These are phyloP conservation scores for Thyridium curvatum DNA, from an alignment of 2,329 filamentous ascomycete species.

Conservation along the genomic window DNA sequence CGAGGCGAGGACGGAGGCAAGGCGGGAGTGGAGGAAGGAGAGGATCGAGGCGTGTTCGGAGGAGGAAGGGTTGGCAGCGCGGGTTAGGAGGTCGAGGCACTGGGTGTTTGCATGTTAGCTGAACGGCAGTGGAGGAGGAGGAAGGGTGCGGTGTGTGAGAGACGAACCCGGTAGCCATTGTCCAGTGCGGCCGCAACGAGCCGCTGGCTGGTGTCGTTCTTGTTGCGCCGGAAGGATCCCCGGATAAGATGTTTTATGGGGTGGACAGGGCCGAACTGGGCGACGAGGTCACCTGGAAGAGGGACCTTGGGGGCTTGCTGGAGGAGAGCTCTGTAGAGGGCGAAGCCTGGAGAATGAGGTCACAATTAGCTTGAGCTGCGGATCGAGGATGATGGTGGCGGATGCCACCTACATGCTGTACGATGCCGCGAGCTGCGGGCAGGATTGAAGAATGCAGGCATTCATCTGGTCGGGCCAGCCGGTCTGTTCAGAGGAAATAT, in stretches of 20 bases:
- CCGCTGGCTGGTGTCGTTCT: slow-evolving; percentile 48
- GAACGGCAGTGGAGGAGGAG: background rate
- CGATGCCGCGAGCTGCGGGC: slow-evolving; percentile 47
- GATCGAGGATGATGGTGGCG: background rate
- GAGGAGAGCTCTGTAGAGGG: slow-evolving; percentile 67
- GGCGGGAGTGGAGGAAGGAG: slow-evolving; percentile 28
- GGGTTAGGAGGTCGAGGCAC: slow-evolving; percentile 34
- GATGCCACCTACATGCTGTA: slow-evolving; percentile 33
- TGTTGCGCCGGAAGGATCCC: slow-evolving; percentile 57
- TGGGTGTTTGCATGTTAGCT: slow-evolving; percentile 9
- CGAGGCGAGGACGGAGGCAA: slow-evolving; percentile 14
- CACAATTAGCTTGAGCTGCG: background rate
- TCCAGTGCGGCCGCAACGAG: slow-evolving; percentile 57
- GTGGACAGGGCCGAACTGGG: slow-evolving; percentile 22
- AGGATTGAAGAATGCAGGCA: slow-evolving; percentile 35
- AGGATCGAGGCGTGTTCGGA: slow-evolving; percentile 35
- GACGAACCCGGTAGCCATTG: slow-evolving; percentile 58
- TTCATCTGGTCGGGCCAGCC: slow-evolving; percentile 18
- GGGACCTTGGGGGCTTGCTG: slow-evolving; percentile 47
- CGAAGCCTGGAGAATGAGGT: slow-evolving; percentile 45
- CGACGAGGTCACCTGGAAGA: slow-evolving; percentile 40
- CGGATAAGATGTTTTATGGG: slow-evolving; percentile 53
- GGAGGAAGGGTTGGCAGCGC: slow-evolving; percentile 27
- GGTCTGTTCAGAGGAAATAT: slow-evolving; percentile 1
- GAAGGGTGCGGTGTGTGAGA: no score